Conservation (phyloP, 371 early-diverging fungal species). For the Mucor irregularis region DNA sequence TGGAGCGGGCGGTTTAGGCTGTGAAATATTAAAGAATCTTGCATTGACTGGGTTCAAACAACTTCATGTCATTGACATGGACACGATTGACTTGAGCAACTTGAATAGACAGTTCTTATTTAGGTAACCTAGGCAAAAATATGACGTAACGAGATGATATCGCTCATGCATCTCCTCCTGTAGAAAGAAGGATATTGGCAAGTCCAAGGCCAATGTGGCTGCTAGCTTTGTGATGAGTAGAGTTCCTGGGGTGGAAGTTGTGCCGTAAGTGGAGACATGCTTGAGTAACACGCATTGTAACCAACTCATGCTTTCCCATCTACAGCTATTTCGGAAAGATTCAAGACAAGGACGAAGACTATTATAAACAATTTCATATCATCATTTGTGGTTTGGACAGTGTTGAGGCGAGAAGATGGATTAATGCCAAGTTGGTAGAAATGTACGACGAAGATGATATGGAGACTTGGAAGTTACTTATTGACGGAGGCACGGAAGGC, state of each 20-base stretch:
- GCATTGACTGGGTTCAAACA: conserved; percentile 86
- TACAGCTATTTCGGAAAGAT: conserved; percentile 83
- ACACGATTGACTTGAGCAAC: conserved; percentile 98
- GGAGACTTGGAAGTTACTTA: conserved; percentile 78
- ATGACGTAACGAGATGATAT: background rate
- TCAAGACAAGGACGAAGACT: conserved; percentile 93
- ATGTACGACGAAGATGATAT: conserved; percentile 72
- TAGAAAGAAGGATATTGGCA: conserved; percentile 78
- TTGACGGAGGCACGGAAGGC: conserved; percentile 98
- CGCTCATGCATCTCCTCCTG: background rate
- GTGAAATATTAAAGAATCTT: conserved; percentile 97
- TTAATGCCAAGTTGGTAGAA: conserved; percentile 83
- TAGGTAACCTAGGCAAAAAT: conserved; percentile 35
- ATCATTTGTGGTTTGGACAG: conserved; percentile 95
- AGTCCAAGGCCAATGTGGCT: conserved; percentile 84
- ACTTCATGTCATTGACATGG: conserved; percentile 94
- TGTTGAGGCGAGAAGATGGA: conserved; percentile 96
- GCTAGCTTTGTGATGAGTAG: conserved; percentile 88
- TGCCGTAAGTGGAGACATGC: conserved; percentile 65
- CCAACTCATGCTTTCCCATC: too few species aligned
- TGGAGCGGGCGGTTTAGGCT: conserved; percentile 98
- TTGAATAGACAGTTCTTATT: conserved; percentile 99
- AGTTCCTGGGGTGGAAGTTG: conserved; percentile 77
- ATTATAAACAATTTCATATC: conserved; percentile 84
- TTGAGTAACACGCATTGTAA: background rate